These are phyloP conservation scores for Thermoascus crustaceus DNA, from an alignment of 2,329 filamentous ascomycete genomes.

Conservation along the genomic window DNA sequence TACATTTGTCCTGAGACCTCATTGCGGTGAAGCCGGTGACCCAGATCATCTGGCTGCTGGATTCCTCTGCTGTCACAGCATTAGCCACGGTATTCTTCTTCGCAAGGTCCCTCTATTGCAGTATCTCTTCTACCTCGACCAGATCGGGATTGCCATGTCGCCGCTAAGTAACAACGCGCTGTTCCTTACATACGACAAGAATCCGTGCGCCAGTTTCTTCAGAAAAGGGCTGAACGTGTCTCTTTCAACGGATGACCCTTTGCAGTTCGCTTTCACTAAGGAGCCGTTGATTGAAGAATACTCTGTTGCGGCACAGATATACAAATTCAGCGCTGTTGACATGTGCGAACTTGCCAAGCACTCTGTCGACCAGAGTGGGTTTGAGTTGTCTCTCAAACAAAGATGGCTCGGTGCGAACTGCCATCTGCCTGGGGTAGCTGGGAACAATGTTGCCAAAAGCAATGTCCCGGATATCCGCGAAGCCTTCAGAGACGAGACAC, in stretches of 20 bases:
- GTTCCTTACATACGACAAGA: slow-evolving; percentile 92
- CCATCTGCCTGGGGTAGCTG: slow-evolving; percentile 66
- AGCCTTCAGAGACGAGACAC: slow-evolving; percentile 79
- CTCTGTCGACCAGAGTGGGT: slow-evolving; percentile 89
- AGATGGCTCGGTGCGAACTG: slow-evolving; percentile 82
- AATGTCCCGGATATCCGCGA: slow-evolving; percentile 92
- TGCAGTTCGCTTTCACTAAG: slow-evolving; percentile 98
- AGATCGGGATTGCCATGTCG: slow-evolving; percentile 99
- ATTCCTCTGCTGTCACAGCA: slow-evolving; percentile 87
- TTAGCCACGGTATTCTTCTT: slow-evolving; percentile 85
- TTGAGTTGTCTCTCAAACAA: slow-evolving; percentile 80
- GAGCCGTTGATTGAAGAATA: slow-evolving; percentile 98
- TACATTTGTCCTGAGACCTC: slow-evolving; percentile 84
- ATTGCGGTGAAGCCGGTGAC: slow-evolving; percentile 94
- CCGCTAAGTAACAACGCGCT: slow-evolving; percentile 95
- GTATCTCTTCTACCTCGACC: slow-evolving; percentile 95
- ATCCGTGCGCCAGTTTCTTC: slow-evolving; percentile 94
- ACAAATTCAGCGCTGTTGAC: slow-evolving; percentile 91
- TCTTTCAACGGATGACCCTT: slow-evolving; percentile 87
- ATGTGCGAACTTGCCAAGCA: slow-evolving; percentile 99
- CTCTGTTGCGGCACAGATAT: slow-evolving; percentile 94
- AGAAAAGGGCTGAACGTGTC: slow-evolving; percentile 91
- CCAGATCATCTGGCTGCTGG: slow-evolving; percentile 92
- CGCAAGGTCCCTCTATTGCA: slow-evolving; percentile 91
- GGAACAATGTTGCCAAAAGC: slow-evolving; percentile 90